These are phyloP conservation scores for Phyllosticta citriasiana DNA, from an alignment of 2,329 filamentous ascomycete genomes.

Conservation along the genomic window DNA sequence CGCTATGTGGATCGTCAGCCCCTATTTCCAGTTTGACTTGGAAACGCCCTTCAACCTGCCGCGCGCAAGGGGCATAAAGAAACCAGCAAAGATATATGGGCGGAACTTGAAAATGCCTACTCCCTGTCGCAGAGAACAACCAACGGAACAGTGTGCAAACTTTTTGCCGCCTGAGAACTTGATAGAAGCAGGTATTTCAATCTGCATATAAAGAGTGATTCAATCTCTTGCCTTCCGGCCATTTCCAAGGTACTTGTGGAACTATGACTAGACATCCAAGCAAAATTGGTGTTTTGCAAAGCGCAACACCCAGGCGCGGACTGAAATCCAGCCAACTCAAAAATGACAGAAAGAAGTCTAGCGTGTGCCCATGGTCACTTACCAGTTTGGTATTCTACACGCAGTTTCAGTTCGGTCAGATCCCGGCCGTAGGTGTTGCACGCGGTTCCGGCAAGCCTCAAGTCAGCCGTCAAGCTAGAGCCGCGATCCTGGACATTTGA, in stretches of 20 bases:
- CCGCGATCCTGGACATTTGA: slow-evolving; percentile 45
- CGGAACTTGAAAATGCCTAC: background rate
- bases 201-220: background rate
- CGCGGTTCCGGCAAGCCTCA: slow-evolving; percentile 57
- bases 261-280: background rate
- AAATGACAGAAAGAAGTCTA: background rate
- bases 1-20: slow-evolving; percentile 30
- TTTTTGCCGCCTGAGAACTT: background rate
- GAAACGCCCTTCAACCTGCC: too few relatives aligned
- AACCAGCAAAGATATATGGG: too few relatives aligned
- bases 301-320: background rate
- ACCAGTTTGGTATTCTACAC: slow-evolving; percentile 54
- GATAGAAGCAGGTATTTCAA: background rate
- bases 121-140: background rate
- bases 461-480: slow-evolving; percentile 55
- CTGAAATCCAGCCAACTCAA: background rate
- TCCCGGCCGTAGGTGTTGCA: slow-evolving; percentile 54
- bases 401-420: slow-evolving; percentile 44
- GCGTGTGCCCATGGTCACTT: slow-evolving; percentile 12
- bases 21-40: slow-evolving; percentile 11
- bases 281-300: background rate
- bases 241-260: background rate
- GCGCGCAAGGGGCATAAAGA: too few relatives aligned
- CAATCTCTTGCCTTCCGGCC: background rate
- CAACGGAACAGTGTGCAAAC: background rate